Evolutionary conservation across 257 asterid species (phyloP).

Genomic region (Gardenia jasminoides): DNA sequence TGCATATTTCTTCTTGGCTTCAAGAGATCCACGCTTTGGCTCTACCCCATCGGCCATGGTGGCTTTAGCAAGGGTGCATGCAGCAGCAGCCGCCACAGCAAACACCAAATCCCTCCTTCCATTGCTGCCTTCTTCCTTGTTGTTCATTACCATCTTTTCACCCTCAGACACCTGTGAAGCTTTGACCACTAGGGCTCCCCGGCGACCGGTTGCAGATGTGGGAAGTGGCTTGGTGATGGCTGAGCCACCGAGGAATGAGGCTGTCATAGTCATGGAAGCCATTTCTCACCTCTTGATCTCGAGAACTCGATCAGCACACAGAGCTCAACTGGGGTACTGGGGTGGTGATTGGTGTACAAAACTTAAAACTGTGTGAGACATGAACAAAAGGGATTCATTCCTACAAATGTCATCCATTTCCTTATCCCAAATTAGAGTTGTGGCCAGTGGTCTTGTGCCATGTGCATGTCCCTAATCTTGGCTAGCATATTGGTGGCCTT

Average conservation of each 20-base stretch:
- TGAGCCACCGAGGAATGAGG: constrained; percentile 52
- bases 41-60: constrained; percentile 55
- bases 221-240: constrained; percentile 38
- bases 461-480: constrained; percentile 21
- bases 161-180: constrained; percentile 40
- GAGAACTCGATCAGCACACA: too few relatives aligned
- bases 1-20: constrained; percentile 70
- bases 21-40: constrained; percentile 50
- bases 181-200: constrained; percentile 34
- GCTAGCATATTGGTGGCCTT: constrained; percentile 14
- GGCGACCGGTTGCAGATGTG: constrained; percentile 31
- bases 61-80: constrained; percentile 40
- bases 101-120: constrained; percentile 67
- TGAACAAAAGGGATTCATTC: not conserved
- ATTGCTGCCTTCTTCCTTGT: constrained; percentile 31
- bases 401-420: constrained; percentile 20
- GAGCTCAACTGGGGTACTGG: not conserved
- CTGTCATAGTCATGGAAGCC: constrained; percentile 58
- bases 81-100: constrained; percentile 53
- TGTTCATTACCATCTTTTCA: constrained; percentile 27
- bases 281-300: constrained; percentile 12
- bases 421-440: constrained; percentile 21
- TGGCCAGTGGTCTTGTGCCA: constrained; percentile 30
- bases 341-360: constrained; percentile 3
- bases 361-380: not conserved